These are phyloP conservation scores for Colletotrichum sansevieriae DNA, from an alignment of 2,329 filamentous ascomycete species.

Conservation along the genomic window DNA sequence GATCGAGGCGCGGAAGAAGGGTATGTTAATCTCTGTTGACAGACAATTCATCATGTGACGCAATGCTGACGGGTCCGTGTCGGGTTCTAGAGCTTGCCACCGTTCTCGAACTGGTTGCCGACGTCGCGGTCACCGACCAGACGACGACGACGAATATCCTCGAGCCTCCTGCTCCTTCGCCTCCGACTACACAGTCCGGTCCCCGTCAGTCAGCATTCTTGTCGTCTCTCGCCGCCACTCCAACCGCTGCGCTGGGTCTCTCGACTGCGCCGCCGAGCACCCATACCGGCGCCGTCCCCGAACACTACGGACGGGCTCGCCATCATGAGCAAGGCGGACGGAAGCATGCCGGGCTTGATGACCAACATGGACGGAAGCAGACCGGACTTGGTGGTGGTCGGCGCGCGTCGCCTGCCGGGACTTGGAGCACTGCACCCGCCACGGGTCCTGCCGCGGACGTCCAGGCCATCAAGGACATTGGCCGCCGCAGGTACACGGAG, in stretches of 20 bases:
- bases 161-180: no score
- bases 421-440: neutral
- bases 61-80: neutral
- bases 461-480: constrained; percentile 8
- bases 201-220: neutral
- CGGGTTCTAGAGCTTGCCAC: no score
- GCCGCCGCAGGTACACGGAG: neutral
- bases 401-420: neutral
- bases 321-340: neutral
- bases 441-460: neutral
- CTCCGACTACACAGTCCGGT: neutral
- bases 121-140: no score
- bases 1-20: neutral
- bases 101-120: no score
- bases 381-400: no score
- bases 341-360: neutral
- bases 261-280: neutral
- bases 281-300: neutral
- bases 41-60: neutral
- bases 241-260: neutral
- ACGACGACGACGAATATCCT: no score
- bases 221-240: neutral
- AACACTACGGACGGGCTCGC: neutral
- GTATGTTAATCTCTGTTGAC: neutral
- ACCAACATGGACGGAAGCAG: no score